phyloP scores from a whole-genome alignment of 345 rosid genomes.

The Gossypium longicalyx region DNA sequence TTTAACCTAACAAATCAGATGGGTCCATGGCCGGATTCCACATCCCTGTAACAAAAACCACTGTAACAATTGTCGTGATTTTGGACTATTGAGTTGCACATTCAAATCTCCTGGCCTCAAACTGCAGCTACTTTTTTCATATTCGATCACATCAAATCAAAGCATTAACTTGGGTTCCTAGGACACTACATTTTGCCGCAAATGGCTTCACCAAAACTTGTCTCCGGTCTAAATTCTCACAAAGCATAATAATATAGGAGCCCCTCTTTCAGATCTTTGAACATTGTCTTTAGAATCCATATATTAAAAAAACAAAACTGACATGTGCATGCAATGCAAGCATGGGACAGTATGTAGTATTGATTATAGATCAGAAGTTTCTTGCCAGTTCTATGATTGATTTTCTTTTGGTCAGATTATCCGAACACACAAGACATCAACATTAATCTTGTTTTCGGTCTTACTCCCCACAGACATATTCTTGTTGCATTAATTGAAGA shows the following conservation, averaged over 20 bases:
- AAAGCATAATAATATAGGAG: not conserved
- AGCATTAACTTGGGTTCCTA: no score
- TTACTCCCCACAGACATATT: not conserved
- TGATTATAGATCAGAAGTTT: not conserved
- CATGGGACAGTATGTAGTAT: not conserved
- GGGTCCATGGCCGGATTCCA: no score
- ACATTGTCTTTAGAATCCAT: not conserved
- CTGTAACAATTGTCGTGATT: no score
- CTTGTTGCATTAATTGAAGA: not conserved
- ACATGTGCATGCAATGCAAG: not conserved
- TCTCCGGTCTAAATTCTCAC: not conserved
- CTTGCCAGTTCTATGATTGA: not conserved
- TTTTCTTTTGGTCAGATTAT: not conserved
- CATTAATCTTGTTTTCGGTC: not conserved
- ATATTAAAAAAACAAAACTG: not conserved
- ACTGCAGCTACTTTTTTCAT: no score
- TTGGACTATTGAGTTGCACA: no score
- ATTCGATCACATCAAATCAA: no score
- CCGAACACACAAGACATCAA: not conserved
- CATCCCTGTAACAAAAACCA: no score
- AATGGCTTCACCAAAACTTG: not conserved
- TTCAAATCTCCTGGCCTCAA: no score
- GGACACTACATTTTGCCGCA: no score
- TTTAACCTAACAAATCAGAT: no score
- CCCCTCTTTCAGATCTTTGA: not conserved